phyloP scores from a whole-genome alignment of 1,284 basidiomycete species.

The Pseudozyma flocculosa region DNA sequence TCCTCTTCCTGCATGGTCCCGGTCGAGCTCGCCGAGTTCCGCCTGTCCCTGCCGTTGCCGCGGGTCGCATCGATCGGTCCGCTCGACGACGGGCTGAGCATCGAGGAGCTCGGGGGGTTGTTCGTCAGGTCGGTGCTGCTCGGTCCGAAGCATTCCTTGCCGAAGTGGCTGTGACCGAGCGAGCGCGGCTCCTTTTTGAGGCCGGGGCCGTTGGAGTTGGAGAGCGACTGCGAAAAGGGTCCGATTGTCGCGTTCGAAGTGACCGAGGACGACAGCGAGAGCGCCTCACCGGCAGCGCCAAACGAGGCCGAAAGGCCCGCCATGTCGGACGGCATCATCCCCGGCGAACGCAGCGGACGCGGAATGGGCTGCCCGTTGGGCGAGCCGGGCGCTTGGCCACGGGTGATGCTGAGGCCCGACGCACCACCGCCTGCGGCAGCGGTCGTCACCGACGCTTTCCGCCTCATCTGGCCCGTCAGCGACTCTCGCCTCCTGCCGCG shows the following conservation, averaged over 20 bases:
- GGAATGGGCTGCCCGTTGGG: slow-evolving; percentile 37
- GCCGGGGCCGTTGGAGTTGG: slow-evolving; percentile 11
- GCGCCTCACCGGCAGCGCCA: slow-evolving; percentile 52
- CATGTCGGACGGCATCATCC: slow-evolving; percentile 24
- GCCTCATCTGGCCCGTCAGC: slow-evolving; percentile 42
- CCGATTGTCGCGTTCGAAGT: slow-evolving; percentile 34
- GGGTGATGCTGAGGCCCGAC: slow-evolving; percentile 29
- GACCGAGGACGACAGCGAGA: slow-evolving; percentile 37
- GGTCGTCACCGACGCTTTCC: slow-evolving; percentile 33
- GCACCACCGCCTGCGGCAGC: slow-evolving; percentile 39
- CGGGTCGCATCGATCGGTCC: slow-evolving; percentile 2
- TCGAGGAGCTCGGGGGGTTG: slow-evolving; percentile 2
- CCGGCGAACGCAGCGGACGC: slow-evolving; percentile 23
- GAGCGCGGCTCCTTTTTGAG: slow-evolving; percentile 28
- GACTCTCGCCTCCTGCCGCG: slow-evolving; percentile 43
- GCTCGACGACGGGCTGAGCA: slow-evolving; percentile 15
- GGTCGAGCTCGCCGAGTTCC: slow-evolving; percentile 55
- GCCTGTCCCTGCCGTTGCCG: slow-evolving; percentile 50
- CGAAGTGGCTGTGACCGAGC: slow-evolving; percentile 45
- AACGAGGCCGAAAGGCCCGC: slow-evolving; percentile 48
- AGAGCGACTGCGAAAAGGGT: slow-evolving; percentile 19
- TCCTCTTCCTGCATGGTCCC: slow-evolving; percentile 64
- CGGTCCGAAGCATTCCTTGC: slow-evolving; percentile 49
- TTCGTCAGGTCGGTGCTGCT: slow-evolving; percentile 37
- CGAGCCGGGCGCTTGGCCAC: slow-evolving; percentile 13